A percentile compares a stretch with the other conserved stretches of the same genome.
These are phyloP conservation scores for Hypoxylon rubiginosum DNA, from an alignment of 2,329 filamentous ascomycete species.

Conservation along the genomic window DNA sequence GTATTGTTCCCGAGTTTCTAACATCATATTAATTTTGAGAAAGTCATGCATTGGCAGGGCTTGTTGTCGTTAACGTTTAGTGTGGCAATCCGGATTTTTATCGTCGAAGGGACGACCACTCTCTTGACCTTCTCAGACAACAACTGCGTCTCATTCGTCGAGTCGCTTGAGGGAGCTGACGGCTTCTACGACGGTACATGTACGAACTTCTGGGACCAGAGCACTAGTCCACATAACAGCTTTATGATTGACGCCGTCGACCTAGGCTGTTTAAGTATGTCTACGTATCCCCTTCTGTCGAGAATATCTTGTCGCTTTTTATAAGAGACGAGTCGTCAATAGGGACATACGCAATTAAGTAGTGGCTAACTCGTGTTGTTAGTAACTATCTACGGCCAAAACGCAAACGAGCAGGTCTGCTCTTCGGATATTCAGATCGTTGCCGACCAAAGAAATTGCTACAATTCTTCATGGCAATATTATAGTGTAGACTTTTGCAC, in stretches of 20 bases:
- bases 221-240: not conserved
- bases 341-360: not conserved
- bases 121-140: conserved; percentile 7
- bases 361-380: too few relatives aligned
- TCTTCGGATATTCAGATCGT: not conserved
- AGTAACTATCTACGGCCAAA: not conserved
- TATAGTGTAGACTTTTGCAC: not conserved
- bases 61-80: not conserved
- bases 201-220: conserved; percentile 1
- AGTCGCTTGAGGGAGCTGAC: not conserved
- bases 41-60: not conserved
- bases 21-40: too few relatives aligned
- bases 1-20: too few relatives aligned
- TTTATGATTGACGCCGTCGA: conserved; percentile 3
- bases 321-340: not conserved
- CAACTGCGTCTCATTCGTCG: not conserved
- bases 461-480: conserved; percentile 4
- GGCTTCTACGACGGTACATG: not conserved
- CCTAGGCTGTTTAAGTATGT: conserved; percentile 7
- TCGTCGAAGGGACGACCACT: not conserved
- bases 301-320: not conserved
- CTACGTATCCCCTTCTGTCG: not conserved
- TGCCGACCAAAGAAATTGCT: not conserved
- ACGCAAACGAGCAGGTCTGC: not conserved
- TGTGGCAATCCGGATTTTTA: not conserved